Base-by-base conservation (phyloP, 768 basidiomycete genomes). In the Mycena latifolia region DNA sequence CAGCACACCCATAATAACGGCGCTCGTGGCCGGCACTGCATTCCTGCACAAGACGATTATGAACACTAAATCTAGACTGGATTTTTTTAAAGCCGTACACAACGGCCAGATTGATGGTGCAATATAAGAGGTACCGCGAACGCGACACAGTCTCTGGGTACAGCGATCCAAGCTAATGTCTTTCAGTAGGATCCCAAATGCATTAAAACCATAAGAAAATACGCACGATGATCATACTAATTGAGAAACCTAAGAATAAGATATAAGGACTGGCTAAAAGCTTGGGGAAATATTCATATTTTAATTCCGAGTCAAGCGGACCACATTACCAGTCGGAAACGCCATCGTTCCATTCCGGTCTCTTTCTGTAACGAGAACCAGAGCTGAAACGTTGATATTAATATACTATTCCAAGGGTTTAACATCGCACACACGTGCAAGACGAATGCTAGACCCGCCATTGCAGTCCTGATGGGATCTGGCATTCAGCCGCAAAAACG, bases 121-220 rank as follows among this genome's bases (percentile, higher is more conserved):
- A 63, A 46, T 63, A 63, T 47, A 63, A 62, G 20, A 62, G 51
- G 17, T 55, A 41, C 20, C 47, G 61, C 54, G 61, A 62, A 17
- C 61, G 46, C 18, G 61, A 55, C n/a, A 63, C 61, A 5, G 31
- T 56, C 15, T 55, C 54, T 28, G 45, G 33, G 29, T 63, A 46
- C 20, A 37, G 6, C 8, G 61, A 33, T 25, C 43, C 61, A 31
- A 61, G 25, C 52, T 53, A 11, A 18, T 1, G 5, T 20, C 10
- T 9, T 5, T 24, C 33, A 35, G 31, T 11, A 12, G 33, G 11
- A 25, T 8, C 2, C 35, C 20, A 24, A 22, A 12, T 53, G 8
- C 11, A 25, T 12, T 4, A 14, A 35, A 37, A 14, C 18, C 28
- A 52, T 18, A 6, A n/a, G n/a, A 14, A 35, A 14, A 35, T 12